These are phyloP conservation scores for Mrakia blollopis DNA, from an alignment of 768 basidiomycete species.

Conservation along the genomic window DNA sequence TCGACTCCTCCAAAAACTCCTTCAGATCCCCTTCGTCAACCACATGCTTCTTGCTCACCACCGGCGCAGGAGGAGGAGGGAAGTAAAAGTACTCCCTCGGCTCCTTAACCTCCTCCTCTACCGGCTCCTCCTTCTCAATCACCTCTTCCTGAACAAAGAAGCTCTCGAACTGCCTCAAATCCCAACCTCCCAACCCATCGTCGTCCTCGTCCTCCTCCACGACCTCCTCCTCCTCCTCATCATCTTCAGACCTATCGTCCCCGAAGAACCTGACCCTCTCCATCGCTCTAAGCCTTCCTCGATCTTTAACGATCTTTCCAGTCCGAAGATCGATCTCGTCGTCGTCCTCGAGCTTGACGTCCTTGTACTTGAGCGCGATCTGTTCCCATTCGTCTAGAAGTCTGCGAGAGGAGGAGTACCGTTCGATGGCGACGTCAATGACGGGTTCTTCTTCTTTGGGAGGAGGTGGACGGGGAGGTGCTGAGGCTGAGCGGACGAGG, in stretches of 20 bases:
- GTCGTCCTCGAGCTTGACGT: slow-evolving; percentile 15
- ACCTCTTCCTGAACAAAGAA: not conserved
- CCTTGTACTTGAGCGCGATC: slow-evolving; percentile 16
- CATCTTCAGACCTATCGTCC: not conserved
- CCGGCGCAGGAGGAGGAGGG: not conserved
- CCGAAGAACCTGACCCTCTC: slow-evolving; percentile 1
- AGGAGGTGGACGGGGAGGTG: not conserved
- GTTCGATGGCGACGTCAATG: not conserved
- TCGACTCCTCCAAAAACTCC: slow-evolving; percentile 10
- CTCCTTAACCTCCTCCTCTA: not conserved
- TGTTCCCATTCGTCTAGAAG: not conserved
- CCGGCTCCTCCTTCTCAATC: not conserved
- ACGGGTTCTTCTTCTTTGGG: not conserved
- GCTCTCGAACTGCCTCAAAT: not conserved
- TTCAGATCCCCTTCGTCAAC: slow-evolving; percentile 12
- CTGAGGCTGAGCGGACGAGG: not conserved
- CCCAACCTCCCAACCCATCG: not conserved
- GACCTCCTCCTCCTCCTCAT: not conserved
- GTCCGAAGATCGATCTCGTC: slow-evolving; percentile 14
- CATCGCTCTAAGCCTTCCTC: not conserved
- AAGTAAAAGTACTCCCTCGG: not conserved
- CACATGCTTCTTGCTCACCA: not conserved
- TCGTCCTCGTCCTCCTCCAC: slow-evolving; percentile 1
- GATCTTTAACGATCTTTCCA: slow-evolving; percentile 10
- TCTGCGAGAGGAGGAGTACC: not conserved